Evolutionary conservation across 345 rosid species (phyloP), one percentile per base, ranked within the genome.

Genomic region (Physaria fendleri): DNA sequence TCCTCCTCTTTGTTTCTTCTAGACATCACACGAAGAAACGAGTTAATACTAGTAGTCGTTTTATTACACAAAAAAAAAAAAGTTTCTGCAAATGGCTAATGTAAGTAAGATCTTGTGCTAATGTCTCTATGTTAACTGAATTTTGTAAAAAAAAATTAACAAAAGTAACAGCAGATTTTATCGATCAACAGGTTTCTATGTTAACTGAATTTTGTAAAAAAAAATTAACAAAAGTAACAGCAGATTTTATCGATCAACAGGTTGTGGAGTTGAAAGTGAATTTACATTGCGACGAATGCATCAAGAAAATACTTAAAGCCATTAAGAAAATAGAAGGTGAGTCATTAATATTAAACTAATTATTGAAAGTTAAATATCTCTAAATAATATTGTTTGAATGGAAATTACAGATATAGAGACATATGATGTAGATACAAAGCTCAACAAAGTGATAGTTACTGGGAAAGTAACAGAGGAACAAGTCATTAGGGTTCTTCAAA

Each of bases 191-290:
- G 96, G n/a, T n/a, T n/a, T n/a, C n/a, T n/a, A n/a, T n/a, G n/a
- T n/a, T n/a, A n/a, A n/a, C n/a, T n/a, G n/a, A n/a, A n/a, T n/a
- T n/a, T n/a, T n/a, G n/a, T n/a, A 32, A 29, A 8, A 29, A 8
- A 2, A 5, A 3, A 27, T 0, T 7, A 14, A 8, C 2, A 8
- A 4, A 48, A 52, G 7, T 64, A 25, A 39, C 55, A n/a, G 1
- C 33, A 55, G 2, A 13, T 18, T 23, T 8, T 43, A 12, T 34
- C 5, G 20, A 29, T 35, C 1, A 5, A 6, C 44, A 91, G 96
- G 75, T 82, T 56, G 98, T 91, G 68, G 95, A 88, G 56, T 34
- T 91, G 64, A 85, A 79, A 69, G 95, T 91, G 64, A 82, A 79
- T 30, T 71, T 87, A 68, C 95, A 87, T 29, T 90, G 97, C 21